Percentiles rank a stretch among this genome's conserved stretches.
phyloP scores from a whole-genome alignment of 371 early-diverging fungal species.

The Mortierella sp. region DNA sequence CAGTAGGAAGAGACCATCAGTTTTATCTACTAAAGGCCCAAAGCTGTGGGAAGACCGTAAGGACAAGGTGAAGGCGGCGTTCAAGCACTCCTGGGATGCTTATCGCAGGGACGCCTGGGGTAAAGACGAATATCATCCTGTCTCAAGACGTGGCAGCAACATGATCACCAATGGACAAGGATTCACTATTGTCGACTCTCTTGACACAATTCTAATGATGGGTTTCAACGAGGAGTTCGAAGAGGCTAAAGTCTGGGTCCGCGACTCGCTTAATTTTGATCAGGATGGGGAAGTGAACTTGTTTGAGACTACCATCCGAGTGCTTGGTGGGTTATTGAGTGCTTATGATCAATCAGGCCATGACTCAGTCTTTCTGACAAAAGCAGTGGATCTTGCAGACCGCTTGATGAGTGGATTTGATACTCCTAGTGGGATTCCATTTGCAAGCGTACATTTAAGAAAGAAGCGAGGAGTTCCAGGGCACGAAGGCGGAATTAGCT shows the following conservation, averaged over 20 bases:
- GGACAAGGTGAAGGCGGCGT: slow-evolving; percentile 64
- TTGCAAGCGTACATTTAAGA: slow-evolving; percentile 72
- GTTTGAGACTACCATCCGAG: slow-evolving; percentile 96
- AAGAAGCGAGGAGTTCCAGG: slow-evolving; percentile 53
- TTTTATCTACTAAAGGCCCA: not conserved
- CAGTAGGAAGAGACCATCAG: not conserved
- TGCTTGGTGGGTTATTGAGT: slow-evolving; percentile 90
- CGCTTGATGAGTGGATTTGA: slow-evolving; percentile 83
- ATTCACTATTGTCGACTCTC: slow-evolving; percentile 85
- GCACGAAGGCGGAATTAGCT: slow-evolving; percentile 63
- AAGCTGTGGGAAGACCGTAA: slow-evolving; percentile 60
- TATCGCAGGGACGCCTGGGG: slow-evolving; percentile 88
- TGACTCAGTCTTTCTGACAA: slow-evolving; percentile 75
- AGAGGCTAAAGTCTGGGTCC: slow-evolving; percentile 77
- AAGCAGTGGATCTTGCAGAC: slow-evolving; percentile 87
- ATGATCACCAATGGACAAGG: slow-evolving; percentile 69
- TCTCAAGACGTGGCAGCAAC: slow-evolving; percentile 61
- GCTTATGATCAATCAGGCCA: slow-evolving; percentile 84
- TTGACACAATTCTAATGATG: slow-evolving; percentile 91
- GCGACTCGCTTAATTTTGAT: slow-evolving; percentile 68
- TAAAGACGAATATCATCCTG: slow-evolving; percentile 86
- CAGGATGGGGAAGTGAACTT: slow-evolving; percentile 83
- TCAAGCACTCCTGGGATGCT: slow-evolving; percentile 83
- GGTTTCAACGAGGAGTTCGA: slow-evolving; percentile 80
- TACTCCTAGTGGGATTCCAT: slow-evolving; percentile 83